These are phyloP conservation scores for Annulohypoxylon maeteangense DNA, from an alignment of 495 filamentous ascomycete species.

Conservation along the genomic window DNA sequence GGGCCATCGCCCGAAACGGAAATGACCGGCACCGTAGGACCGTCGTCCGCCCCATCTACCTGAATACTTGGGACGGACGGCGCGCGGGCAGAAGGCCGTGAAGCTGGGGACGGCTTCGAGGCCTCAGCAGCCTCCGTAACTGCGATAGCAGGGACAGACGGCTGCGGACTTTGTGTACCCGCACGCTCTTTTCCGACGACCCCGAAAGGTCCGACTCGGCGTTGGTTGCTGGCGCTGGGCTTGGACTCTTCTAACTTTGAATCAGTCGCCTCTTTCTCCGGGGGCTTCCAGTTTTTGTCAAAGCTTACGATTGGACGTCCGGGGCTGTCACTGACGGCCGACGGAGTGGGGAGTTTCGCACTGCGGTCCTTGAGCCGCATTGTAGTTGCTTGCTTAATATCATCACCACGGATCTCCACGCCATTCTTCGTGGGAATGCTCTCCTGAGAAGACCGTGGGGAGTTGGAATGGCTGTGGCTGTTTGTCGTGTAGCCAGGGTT, in stretches of 20 bases:
- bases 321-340: conserved; percentile 83
- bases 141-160: conserved; percentile 69
- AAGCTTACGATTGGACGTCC: conserved; percentile 96
- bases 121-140: conserved; percentile 59
- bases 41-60: conserved; percentile 50
- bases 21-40: conserved; percentile 46
- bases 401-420: conserved; percentile 83
- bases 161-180: conserved; percentile 44
- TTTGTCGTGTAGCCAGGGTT: conserved; percentile 80
- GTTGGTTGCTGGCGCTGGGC: conserved; percentile 23
- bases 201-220: conserved; percentile 45
- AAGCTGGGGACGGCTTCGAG: conserved; percentile 47
- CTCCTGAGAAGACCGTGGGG: conserved; percentile 46
- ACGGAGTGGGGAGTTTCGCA: conserved; percentile 83
- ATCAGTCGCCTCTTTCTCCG: conserved; percentile 66
- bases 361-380: conserved; percentile 87
- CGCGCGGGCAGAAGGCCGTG: conserved; percentile 46
- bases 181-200: conserved; percentile 45
- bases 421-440: conserved; percentile 70
- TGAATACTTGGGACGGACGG: conserved; percentile 54
- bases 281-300: conserved; percentile 80
- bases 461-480: conserved; percentile 52
- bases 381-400: conserved; percentile 90
- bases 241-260: conserved; percentile 58
- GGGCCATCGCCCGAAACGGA: conserved; percentile 42